These are phyloP conservation scores for Lagenidium sp. DNA, from an alignment of 352 stramenopile genomes.

Conservation along the genomic window DNA sequence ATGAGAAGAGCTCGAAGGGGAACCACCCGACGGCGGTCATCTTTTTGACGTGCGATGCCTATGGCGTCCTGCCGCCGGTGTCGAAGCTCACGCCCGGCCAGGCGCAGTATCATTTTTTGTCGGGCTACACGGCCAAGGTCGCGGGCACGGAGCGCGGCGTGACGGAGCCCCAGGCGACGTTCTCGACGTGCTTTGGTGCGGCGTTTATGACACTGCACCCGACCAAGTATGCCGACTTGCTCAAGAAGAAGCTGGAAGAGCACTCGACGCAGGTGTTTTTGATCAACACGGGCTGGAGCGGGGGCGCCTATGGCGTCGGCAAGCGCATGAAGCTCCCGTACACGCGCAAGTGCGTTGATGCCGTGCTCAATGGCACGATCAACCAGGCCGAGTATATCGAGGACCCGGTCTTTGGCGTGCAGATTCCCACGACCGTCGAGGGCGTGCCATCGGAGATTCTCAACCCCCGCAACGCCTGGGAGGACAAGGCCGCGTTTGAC, in stretches of 20 bases:
- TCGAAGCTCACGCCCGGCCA: conserved; percentile 88
- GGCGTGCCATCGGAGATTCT: conserved; percentile 69
- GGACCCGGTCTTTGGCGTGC: conserved; percentile 64
- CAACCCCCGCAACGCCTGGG: conserved; percentile 69
- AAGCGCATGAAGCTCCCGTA: conserved; percentile 95
- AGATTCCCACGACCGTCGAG: conserved; percentile 51
- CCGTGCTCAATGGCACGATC: conserved; percentile 62
- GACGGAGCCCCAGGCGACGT: conserved; percentile 40
- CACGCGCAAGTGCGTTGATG: conserved; percentile 71
- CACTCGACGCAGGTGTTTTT: conserved; percentile 38
- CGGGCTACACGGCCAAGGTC: conserved; percentile 50
- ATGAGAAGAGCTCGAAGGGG: conserved; percentile 28
- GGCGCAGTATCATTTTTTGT: conserved; percentile 94
- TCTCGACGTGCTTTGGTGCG: conserved; percentile 46
- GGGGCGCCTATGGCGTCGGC: conserved; percentile 92
- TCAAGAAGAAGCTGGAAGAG: conserved; percentile 47
- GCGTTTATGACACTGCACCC: conserved; percentile 50
- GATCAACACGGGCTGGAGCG: conserved; percentile 96
- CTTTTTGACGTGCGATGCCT: conserved; percentile 95
- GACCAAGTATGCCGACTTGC: conserved; percentile 41
- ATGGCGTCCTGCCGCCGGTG: conserved; percentile 93
- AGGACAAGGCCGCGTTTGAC: conserved; percentile 71
- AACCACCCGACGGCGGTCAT: conserved; percentile 86
- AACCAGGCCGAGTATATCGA: conserved; percentile 53
- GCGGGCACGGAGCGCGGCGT: conserved; percentile 41